Evolutionary conservation across 495 filamentous ascomycete species (phyloP).

Genomic region (Hypoxylon lienhwacheense): DNA sequence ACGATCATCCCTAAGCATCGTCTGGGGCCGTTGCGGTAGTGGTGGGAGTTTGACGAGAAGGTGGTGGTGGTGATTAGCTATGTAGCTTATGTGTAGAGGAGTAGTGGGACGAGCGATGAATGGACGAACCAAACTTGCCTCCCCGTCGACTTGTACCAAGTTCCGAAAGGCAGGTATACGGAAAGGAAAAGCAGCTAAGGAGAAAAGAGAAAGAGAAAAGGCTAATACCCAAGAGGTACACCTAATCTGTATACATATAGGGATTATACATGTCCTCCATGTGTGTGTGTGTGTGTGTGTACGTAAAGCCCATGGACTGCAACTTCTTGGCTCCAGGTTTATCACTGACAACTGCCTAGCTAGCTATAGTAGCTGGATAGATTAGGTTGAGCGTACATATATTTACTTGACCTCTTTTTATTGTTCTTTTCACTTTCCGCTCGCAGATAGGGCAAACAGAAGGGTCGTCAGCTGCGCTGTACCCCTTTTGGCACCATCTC

Average conservation of each 20-base stretch:
- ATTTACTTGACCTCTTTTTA: too few relatives aligned
- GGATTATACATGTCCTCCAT: too few relatives aligned
- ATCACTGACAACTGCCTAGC: constrained; percentile 35
- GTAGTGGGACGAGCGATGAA: constrained; percentile 26
- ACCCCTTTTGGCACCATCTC: too few relatives aligned
- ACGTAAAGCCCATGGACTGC: constrained; percentile 26
- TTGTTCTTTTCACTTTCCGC: constrained; percentile 3
- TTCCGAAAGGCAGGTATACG: too few relatives aligned
- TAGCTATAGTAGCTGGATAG: constrained; percentile 36
- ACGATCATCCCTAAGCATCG: constrained; percentile 23
- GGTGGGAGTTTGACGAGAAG: too few relatives aligned
- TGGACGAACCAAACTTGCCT: constrained; percentile 23
- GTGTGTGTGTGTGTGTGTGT: constrained; percentile 12
- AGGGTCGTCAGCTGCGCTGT: too few relatives aligned
- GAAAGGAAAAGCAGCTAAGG: constrained; percentile 14
- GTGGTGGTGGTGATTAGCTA: too few relatives aligned
- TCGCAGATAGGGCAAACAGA: too few relatives aligned
- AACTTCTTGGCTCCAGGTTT: constrained; percentile 30
- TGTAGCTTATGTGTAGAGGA: too few relatives aligned
- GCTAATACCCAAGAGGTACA: constrained; percentile 12
- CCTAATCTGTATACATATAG: neutral
- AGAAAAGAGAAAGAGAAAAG: constrained; percentile 30
- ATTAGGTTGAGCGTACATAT: constrained; percentile 12
- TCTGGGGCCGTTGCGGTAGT: constrained; percentile 4
- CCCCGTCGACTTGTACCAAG: constrained; percentile 11